A percentile compares a stretch with the other conserved stretches of the same genome.
Evolutionary conservation across 163 green algal genomes (phyloP).

Genomic region (Trebouxia gelatinosa): DNA sequence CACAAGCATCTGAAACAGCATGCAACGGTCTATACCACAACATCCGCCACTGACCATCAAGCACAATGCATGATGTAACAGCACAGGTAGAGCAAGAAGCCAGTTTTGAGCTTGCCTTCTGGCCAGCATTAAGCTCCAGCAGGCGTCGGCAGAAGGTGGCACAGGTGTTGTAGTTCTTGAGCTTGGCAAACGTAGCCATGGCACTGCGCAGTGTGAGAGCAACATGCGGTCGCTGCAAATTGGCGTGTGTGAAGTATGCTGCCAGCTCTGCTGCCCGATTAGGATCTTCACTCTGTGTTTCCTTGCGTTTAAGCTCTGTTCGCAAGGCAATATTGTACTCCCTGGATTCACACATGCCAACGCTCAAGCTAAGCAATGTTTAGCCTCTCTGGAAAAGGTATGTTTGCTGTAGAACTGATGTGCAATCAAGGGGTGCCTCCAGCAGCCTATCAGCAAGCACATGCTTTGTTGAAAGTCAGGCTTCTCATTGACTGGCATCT

Average conservation of each 20-base stretch:
- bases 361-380: no score
- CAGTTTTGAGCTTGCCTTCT: constrained; percentile 75
- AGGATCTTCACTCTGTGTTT: constrained; percentile 64
- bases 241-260: constrained; percentile 99
- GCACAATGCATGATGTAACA: no score
- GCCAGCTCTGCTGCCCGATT: constrained; percentile 87
- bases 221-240: constrained; percentile 90
- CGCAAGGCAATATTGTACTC: constrained; percentile 94
- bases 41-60: no score
- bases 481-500: no score
- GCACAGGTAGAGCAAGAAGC: no score
- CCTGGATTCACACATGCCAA: constrained; percentile 59
- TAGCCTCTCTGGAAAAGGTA: no score
- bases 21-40: no score
- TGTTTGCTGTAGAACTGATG: no score
- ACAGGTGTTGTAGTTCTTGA: constrained; percentile 90
- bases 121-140: constrained; percentile 90
- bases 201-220: constrained; percentile 87
- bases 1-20: neutral
- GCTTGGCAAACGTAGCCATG: constrained; percentile 97
- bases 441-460: no score
- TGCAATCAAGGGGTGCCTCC: no score
- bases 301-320: constrained; percentile 87
- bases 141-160: constrained; percentile 89
- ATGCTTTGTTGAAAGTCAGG: no score